Conservation (phyloP, 257 asterid species). For the Plectranthus barbatus region DNA sequence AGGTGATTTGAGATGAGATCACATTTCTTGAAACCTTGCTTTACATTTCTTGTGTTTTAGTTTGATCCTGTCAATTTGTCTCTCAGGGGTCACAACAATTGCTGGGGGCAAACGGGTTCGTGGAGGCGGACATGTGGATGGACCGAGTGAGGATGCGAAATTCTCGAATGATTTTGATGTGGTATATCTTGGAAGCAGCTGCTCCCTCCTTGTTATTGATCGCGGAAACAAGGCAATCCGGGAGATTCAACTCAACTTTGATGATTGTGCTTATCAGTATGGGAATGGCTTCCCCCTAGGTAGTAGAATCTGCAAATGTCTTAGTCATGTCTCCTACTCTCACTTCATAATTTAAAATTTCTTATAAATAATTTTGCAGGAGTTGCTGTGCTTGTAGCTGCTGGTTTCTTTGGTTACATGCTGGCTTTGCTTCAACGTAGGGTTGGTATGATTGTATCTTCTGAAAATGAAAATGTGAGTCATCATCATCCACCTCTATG, state of each 20-base stretch:
- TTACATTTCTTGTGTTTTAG: neutral
- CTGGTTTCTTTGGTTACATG: slow-evolving; percentile 95
- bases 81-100: slow-evolving; percentile 79
- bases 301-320: slow-evolving; percentile 25
- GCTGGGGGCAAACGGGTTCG: slow-evolving; percentile 94
- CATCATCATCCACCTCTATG: neutral
- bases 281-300: slow-evolving; percentile 90
- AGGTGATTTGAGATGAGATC: slow-evolving; percentile 32
- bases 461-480: slow-evolving; percentile 62
- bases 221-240: slow-evolving; percentile 89
- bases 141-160: slow-evolving; percentile 96
- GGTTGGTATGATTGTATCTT: slow-evolving; percentile 51
- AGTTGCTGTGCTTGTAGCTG: slow-evolving; percentile 67
- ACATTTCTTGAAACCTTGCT: neutral
- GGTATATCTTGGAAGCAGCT: slow-evolving; percentile 88
- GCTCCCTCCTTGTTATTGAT: slow-evolving; percentile 94
- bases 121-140: slow-evolving; percentile 88
- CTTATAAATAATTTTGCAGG: slow-evolving; percentile 37
- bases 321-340: neutral
- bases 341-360: neutral
- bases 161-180: slow-evolving; percentile 92
- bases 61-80: neutral
- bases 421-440: slow-evolving; percentile 77
- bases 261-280: slow-evolving; percentile 97
- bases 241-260: slow-evolving; percentile 89